Base-by-base conservation (phyloP, 225 moss, liverwort and hornwort genomes). In the Bryoerythrophyllum caledonicum region DNA sequence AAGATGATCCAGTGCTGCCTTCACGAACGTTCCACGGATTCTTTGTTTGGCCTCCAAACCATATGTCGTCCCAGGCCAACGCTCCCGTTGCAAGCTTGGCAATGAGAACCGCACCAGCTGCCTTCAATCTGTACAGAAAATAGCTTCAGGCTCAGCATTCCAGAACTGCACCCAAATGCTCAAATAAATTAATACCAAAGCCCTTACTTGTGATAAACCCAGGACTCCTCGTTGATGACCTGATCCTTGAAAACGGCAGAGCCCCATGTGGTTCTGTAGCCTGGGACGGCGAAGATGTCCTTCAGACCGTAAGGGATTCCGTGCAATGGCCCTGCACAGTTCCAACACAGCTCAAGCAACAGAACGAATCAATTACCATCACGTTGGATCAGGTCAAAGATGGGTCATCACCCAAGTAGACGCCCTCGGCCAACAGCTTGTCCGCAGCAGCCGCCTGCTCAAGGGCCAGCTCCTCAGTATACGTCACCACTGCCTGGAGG, bases 21-120 rank as follows among this genome's bases (percentile, higher is more conserved):
- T 91, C 89, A 52, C 60, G 64, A 75, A 87, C 89, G 71, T 91
- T 91, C 91, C 87, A 91, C 19, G 89, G 91, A 78, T 91, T 91
- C 76, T 80, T 89, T 12, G 91, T 91, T 60, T 64, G 79, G 38
- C 91, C 91, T 70, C 87, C 89, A 78, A 80, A 89, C 91, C 89
- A 91, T 67, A 89, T 58, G 53, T 89, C 87, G 70, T 87, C 82
- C 64, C 79, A 89, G 1, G 87, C 91, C 66, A 91, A 30, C n/a
- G 89, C 86, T 41, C 91, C 91, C 48, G 82, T 9, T 26, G 28
- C 89, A 56, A 91, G 83, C 49, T 91, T 91, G 12, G 91, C 91
- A 60, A 91, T 68, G 16, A 91, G 67, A 53, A 89, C 83, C 23
- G 91, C 89, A 58, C 91, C 91, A 26, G 89, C 87, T 38, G 78